Percentiles rank a stretch among this genome's conserved stretches.
Evolutionary conservation across 2,329 filamentous ascomycete genomes (phyloP).

Genomic region (Talaromyces sp.): DNA sequence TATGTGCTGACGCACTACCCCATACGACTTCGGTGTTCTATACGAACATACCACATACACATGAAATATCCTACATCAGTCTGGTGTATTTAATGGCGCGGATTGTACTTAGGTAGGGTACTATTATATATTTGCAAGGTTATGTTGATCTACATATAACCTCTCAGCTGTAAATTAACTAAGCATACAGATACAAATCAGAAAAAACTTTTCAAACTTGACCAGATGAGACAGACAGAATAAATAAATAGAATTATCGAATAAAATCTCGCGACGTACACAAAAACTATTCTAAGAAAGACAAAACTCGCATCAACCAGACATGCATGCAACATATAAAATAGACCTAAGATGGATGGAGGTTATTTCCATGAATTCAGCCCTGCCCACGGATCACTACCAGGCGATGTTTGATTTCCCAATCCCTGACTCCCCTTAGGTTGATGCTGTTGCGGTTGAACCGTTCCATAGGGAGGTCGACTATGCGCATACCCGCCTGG

Average conservation of each 20-base stretch:
- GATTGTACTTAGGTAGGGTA: too few relatives aligned
- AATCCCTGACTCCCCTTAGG: slow-evolving; percentile 32
- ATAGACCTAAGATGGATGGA: neutral
- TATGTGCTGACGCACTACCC: too few relatives aligned
- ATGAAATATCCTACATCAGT: too few relatives aligned
- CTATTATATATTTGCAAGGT: too few relatives aligned
- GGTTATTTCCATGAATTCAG: slow-evolving; percentile 65
- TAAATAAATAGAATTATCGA: neutral
- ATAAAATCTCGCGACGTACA: neutral
- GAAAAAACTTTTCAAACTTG: too few relatives aligned
- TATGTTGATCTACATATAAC: too few relatives aligned
- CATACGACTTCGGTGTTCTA: too few relatives aligned
- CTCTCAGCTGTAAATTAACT: too few relatives aligned
- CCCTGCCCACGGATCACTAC: slow-evolving; percentile 65
- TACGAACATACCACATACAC: too few relatives aligned
- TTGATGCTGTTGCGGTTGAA: slow-evolving; percentile 37
- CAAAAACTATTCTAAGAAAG: neutral
- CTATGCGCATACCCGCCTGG: slow-evolving; percentile 56
- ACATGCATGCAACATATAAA: neutral
- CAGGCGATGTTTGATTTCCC: slow-evolving; percentile 24
- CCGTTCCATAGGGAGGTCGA: slow-evolving; percentile 37
- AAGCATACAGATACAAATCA: too few relatives aligned
- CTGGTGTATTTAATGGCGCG: too few relatives aligned
- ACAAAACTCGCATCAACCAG: neutral
- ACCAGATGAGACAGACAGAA: neutral